Percentiles rank a stretch among this genome's conserved stretches.
Evolutionary conservation across 2,329 filamentous ascomycete genomes (phyloP).

Genomic region (Trichoderma sp.): DNA sequence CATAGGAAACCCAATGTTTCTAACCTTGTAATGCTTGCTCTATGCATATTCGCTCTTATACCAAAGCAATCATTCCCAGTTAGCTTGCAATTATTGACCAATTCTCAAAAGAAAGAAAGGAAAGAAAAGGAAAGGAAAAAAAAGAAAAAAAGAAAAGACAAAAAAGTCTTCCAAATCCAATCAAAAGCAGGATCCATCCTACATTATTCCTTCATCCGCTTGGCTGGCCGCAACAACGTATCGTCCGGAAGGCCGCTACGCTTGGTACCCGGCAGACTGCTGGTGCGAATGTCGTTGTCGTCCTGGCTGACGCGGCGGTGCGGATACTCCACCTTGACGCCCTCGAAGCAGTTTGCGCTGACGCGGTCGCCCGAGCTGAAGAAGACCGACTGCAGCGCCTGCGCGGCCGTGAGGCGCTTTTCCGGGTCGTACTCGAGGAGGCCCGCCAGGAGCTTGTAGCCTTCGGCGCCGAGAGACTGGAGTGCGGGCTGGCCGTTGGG

Average conservation of each 20-base stretch:
- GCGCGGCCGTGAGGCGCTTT: slow-evolving; percentile 79
- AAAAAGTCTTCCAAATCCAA: not conserved
- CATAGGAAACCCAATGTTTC: not conserved
- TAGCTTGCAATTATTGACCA: not conserved
- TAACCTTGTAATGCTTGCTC: not conserved
- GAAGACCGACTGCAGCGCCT: slow-evolving; percentile 87
- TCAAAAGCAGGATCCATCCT: not conserved
- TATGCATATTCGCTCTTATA: not conserved
- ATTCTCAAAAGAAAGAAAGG: too few relatives aligned
- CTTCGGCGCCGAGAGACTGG: slow-evolving; percentile 68
- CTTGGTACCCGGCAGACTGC: slow-evolving; percentile 87
- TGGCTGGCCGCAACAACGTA: slow-evolving; percentile 58
- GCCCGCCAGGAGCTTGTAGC: slow-evolving; percentile 75
- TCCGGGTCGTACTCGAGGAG: slow-evolving; percentile 91
- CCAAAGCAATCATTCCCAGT: not conserved
- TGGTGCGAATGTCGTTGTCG: slow-evolving; percentile 91
- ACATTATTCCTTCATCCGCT: slow-evolving; percentile 57
- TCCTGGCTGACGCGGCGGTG: slow-evolving; percentile 87
- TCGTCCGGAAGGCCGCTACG: slow-evolving; percentile 83
- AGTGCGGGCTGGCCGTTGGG: slow-evolving; percentile 37
- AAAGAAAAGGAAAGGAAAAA: too few relatives aligned
- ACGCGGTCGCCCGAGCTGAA: slow-evolving; percentile 74
- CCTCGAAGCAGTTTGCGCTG: slow-evolving; percentile 84
- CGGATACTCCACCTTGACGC: slow-evolving; percentile 83
- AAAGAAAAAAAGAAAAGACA: too few relatives aligned